Evolutionary conservation across 306 rosid species (phyloP).

Genomic region (Prunus armeniaca): DNA sequence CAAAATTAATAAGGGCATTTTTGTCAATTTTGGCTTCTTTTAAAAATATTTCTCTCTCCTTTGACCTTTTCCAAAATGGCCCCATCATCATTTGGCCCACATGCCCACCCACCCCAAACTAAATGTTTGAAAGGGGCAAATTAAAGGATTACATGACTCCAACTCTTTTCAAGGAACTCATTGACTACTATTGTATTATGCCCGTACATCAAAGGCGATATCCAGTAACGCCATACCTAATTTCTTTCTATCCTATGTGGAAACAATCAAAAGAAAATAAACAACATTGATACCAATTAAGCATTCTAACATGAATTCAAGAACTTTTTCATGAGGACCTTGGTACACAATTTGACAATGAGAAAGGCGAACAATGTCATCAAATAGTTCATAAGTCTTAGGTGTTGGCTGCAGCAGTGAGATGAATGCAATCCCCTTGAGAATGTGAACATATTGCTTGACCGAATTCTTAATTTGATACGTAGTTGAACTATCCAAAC

Average conservation of each 20-base stretch:
- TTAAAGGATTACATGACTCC: no score
- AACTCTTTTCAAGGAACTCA: no score
- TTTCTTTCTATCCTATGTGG: conserved; percentile 9
- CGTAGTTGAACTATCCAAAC: conserved; percentile 58
- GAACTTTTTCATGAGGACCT: conserved; percentile 47
- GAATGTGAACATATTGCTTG: conserved; percentile 35
- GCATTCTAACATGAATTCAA: conserved; percentile 9
- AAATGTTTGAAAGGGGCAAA: no score
- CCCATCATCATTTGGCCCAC: no score
- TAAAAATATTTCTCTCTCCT: no score
- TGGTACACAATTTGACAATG: conserved; percentile 50
- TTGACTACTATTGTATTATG: conserved; percentile 12
- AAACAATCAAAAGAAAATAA: neutral
- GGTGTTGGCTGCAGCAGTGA: conserved; percentile 63
- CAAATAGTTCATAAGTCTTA: conserved; percentile 51
- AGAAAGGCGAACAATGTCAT: conserved; percentile 49
- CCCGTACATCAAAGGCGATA: conserved; percentile 25
- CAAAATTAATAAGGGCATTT: no score
- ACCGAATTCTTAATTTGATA: conserved; percentile 45
- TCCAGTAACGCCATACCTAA: conserved; percentile 27
- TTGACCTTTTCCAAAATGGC: no score
- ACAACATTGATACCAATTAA: neutral
- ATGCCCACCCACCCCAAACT: no score
- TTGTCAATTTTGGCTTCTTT: no score
- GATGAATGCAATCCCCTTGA: conserved; percentile 43